Conservation (phyloP, 176 grass and related monocot species). For the Bolboschoenus planiculmis region DNA sequence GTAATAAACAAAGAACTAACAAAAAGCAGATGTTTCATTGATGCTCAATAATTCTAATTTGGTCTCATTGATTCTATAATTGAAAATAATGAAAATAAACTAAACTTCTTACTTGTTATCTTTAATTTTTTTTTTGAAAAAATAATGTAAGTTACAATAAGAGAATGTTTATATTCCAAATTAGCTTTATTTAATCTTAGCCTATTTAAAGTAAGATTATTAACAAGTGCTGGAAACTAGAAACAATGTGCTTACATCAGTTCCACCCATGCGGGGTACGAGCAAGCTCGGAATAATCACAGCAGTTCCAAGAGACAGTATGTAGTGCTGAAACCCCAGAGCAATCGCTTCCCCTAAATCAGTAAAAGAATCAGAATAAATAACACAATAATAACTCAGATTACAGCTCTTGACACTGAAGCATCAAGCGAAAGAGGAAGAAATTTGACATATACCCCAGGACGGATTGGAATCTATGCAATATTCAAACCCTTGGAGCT, state of each 20-base stretch:
- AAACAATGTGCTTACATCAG: slow-evolving; percentile 48
- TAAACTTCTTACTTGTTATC: background rate
- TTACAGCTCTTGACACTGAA: slow-evolving; percentile 16
- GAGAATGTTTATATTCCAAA: background rate
- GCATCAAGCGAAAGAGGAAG: slow-evolving; percentile 23
- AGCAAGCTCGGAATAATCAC: slow-evolving; percentile 86
- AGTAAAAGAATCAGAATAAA: background rate
- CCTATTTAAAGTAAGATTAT: background rate
- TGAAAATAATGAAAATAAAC: background rate
- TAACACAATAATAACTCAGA: slow-evolving; percentile 9
- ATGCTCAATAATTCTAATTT: background rate
- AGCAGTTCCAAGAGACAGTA: slow-evolving; percentile 74
- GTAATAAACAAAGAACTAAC: too few relatives aligned
- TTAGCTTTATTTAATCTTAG: background rate
- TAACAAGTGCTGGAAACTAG: background rate
- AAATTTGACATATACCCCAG: slow-evolving; percentile 45
- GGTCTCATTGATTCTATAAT: background rate
- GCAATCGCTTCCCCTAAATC: slow-evolving; percentile 72
- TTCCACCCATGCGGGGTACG: slow-evolving; percentile 86
- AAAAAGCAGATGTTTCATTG: background rate
- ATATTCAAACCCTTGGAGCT: slow-evolving; percentile 91
- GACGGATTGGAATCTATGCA: slow-evolving; percentile 96
- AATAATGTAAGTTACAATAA: background rate
- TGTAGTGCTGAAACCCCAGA: slow-evolving; percentile 90
- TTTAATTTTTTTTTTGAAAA: background rate